Evolutionary conservation across 1,139 yeast species (phyloP).

Genomic region (Magnusiomyces fungicola): DNA sequence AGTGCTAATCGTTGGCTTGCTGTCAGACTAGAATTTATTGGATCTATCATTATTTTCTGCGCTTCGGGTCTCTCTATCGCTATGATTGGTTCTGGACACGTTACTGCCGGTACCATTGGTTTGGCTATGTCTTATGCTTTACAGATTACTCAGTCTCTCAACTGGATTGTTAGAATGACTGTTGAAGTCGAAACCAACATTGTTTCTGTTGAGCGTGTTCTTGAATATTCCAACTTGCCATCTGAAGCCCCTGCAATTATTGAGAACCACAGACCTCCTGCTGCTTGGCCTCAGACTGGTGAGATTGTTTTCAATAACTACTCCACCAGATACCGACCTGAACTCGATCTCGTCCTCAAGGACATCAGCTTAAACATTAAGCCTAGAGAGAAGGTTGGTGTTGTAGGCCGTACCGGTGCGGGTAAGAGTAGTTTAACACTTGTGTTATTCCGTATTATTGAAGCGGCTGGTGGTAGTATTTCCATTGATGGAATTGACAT

Average conservation of each 20-base stretch:
- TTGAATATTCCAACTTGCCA: slow-evolving; percentile 69
- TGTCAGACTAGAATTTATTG: slow-evolving; percentile 82
- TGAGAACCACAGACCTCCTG: slow-evolving; percentile 60
- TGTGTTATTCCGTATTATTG: slow-evolving; percentile 85
- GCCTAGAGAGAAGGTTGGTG: slow-evolving; percentile 83
- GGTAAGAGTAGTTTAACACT: slow-evolving; percentile 90
- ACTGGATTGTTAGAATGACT: slow-evolving; percentile 98
- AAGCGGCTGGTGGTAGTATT: slow-evolving; percentile 66
- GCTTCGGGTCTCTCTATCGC: slow-evolving; percentile 50
- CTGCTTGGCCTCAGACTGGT: slow-evolving; percentile 75
- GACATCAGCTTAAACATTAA: slow-evolving; percentile 59
- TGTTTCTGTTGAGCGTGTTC: slow-evolving; percentile 90
- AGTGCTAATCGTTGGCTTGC: slow-evolving; percentile 97
- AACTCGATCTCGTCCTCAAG: slow-evolving; percentile 71
- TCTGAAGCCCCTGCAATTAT: slow-evolving; percentile 80
- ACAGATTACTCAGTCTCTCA: slow-evolving; percentile 85
- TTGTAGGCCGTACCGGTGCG: slow-evolving; percentile 89
- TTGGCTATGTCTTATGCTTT: slow-evolving; percentile 86
- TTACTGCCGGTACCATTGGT: slow-evolving; percentile 86
- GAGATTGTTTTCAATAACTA: slow-evolving; percentile 63
- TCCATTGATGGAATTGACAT: slow-evolving; percentile 68
- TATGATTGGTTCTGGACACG: slow-evolving; percentile 10
- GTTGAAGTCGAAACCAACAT: slow-evolving; percentile 96
- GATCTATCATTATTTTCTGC: slow-evolving; percentile 76
- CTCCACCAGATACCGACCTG: slow-evolving; percentile 80